A percentile compares a stretch with the other conserved stretches of the same genome.
These are phyloP conservation scores for Apiotrichum gamsii DNA, from an alignment of 1,284 basidiomycete species.

Conservation along the genomic window DNA sequence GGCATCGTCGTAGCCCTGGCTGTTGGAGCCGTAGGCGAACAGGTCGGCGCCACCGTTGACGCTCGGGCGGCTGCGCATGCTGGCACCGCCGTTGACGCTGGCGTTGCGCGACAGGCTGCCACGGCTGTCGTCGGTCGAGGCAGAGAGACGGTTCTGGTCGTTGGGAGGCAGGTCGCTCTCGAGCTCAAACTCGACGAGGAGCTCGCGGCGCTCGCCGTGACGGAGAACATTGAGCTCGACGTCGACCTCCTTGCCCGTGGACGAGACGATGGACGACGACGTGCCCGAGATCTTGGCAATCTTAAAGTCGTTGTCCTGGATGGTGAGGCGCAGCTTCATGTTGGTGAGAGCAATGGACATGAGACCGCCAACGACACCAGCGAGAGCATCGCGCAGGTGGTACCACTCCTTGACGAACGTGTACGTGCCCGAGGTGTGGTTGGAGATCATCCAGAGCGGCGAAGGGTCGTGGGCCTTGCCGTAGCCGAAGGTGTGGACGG, in stretches of 20 bases:
- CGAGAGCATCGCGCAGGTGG: conserved; percentile 77
- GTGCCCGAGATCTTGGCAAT: conserved; percentile 86
- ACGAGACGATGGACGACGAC: conserved; percentile 70
- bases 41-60: conserved; percentile 68
- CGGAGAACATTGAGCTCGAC: conserved; percentile 88
- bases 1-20: conserved; percentile 52
- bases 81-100: not conserved
- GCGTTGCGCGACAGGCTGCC: conserved; percentile 1
- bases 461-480: conserved; percentile 93
- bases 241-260: conserved; percentile 85
- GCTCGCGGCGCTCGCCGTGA: conserved; percentile 86
- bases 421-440: conserved; percentile 94
- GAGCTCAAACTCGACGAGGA: conserved; percentile 87
- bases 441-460: conserved; percentile 97
- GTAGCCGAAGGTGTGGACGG: conserved; percentile 94
- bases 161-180: conserved; percentile 43
- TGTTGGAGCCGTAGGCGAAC: conserved; percentile 84
- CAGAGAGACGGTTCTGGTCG: not conserved
- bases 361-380: conserved; percentile 87
- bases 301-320: conserved; percentile 63
- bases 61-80: conserved; percentile 1
- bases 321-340: conserved; percentile 76
- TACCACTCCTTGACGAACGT: conserved; percentile 96
- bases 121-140: not conserved
- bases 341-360: conserved; percentile 82